phyloP scores from a whole-genome alignment of 495 filamentous ascomycete genomes.

The Trichocladium antarcticum region DNA sequence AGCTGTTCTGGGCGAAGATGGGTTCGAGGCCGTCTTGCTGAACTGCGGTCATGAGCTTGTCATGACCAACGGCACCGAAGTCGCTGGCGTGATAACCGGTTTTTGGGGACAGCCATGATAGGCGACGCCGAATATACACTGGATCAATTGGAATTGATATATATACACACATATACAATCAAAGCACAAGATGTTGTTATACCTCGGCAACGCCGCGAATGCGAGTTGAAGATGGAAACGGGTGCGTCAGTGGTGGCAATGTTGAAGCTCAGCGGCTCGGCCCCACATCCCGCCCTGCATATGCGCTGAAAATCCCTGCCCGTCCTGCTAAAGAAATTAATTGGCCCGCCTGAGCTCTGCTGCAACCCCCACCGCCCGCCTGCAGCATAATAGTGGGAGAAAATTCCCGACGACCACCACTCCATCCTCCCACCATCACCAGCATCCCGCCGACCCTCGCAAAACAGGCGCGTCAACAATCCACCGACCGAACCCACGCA shows the following conservation, averaged over 20 bases:
- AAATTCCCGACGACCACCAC: conserved; percentile 7
- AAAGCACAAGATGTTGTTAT: too few species aligned
- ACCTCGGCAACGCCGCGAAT: too few species aligned
- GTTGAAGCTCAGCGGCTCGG: not conserved
- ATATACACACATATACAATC: too few species aligned
- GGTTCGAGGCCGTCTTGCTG: conserved; percentile 37
- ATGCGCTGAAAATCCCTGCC: not conserved
- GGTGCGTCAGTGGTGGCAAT: too few species aligned
- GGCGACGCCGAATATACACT: not conserved
- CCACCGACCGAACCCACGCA: not conserved
- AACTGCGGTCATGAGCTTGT: conserved; percentile 44
- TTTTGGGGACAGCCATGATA: conserved; percentile 27
- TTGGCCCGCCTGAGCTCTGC: not conserved
- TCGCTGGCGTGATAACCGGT: conserved; percentile 29
- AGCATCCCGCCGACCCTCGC: not conserved
- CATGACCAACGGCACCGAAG: conserved; percentile 29
- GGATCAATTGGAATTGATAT: too few species aligned
- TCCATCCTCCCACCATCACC: not conserved
- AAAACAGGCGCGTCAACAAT: not conserved
- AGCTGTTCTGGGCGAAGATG: conserved; percentile 31
- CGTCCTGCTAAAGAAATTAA: not conserved
- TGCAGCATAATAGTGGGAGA: not conserved
- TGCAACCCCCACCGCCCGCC: too few species aligned
- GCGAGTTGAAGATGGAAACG: too few species aligned
- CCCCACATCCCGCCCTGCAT: conserved; percentile 1